These are phyloP conservation scores for Chlamydomonas sp. DNA, from an alignment of 139 green algal genomes.

Conservation along the genomic window DNA sequence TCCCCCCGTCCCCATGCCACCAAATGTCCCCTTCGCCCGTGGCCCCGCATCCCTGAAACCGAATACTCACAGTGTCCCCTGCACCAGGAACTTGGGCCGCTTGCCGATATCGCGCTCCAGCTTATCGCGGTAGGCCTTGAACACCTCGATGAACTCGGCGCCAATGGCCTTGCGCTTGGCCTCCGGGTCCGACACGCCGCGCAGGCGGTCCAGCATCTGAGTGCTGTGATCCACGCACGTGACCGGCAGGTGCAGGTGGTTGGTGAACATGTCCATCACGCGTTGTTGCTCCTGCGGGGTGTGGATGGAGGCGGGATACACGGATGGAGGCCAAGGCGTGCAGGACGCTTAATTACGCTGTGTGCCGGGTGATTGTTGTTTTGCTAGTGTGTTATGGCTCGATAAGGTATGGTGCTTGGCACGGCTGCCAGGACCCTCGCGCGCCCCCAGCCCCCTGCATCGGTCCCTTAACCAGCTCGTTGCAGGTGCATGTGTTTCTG, in stretches of 20 bases:
- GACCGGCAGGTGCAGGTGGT: slow-evolving; percentile 97
- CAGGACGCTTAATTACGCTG: neutral
- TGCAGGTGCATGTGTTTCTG: no score
- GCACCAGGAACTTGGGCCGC: slow-evolving; percentile 86
- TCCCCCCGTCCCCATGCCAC: neutral
- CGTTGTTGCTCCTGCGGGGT: slow-evolving; percentile 86
- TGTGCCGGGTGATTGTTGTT: no score
- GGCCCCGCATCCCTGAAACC: neutral
- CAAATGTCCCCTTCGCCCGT: neutral
- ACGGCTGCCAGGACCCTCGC: no score
- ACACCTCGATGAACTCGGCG: slow-evolving; percentile 94
- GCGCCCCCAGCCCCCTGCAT: no score
- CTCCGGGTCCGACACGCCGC: slow-evolving; percentile 94
- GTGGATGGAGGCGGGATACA: neutral
- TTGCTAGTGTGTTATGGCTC: no score
- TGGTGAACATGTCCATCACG: slow-evolving; percentile 96
- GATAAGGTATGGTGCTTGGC: no score
- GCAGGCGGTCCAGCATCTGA: slow-evolving; percentile 65
- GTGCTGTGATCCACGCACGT: slow-evolving; percentile 89
- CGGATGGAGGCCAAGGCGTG: neutral
- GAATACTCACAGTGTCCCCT: slow-evolving; percentile 64
- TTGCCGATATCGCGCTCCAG: slow-evolving; percentile 80
- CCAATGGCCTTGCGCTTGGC: slow-evolving; percentile 98
- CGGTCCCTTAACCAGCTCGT: no score
- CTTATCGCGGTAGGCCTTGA: slow-evolving; percentile 85